Percentiles rank a stretch among this genome's conserved stretches.
Conservation (phyloP, 306 rosid genomes). For the Casuarina cunninghamiana region DNA sequence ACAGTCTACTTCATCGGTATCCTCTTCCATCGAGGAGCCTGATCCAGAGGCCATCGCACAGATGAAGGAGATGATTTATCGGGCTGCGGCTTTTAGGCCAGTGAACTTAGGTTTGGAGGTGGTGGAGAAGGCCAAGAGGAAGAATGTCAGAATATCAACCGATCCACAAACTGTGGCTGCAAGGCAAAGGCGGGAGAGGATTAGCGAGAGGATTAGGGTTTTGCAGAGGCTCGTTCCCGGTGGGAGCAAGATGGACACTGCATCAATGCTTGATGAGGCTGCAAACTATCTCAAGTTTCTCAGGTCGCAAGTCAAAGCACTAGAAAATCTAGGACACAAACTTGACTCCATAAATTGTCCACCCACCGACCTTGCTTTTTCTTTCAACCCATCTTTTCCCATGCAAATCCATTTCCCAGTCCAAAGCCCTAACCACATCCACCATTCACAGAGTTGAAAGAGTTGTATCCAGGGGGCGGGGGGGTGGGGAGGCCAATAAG, state of each 20-base stretch:
- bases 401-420: conserved; percentile 52
- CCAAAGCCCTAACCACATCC: conserved; percentile 45
- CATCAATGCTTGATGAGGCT: conserved; percentile 97
- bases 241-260: conserved; percentile 97
- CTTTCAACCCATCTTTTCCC: conserved; percentile 89
- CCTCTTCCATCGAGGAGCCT: conserved; percentile 57
- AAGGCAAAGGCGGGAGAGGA: conserved; percentile 89
- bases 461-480: not conserved
- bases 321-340: conserved; percentile 73
- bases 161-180: conserved; percentile 99
- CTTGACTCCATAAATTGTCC: conserved; percentile 61
- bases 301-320: conserved; percentile 74
- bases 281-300: conserved; percentile 91
- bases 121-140: conserved; percentile 74
- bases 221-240: conserved; percentile 94
- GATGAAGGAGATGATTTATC: conserved; percentile 94
- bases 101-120: conserved; percentile 74
- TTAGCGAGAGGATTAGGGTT: conserved; percentile 82
- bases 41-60: conserved; percentile 90
- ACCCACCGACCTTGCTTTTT: conserved; percentile 64
- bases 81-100: conserved; percentile 90
- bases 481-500: not conserved
- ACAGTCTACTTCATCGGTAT: conserved; percentile 54
- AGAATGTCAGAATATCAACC: conserved; percentile 77
- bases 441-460: conserved; percentile 34